Evolutionary conservation across 1,139 yeast species (phyloP), one percentile per base, ranked within the genome.

Genomic region (Candida mesenterica): DNA sequence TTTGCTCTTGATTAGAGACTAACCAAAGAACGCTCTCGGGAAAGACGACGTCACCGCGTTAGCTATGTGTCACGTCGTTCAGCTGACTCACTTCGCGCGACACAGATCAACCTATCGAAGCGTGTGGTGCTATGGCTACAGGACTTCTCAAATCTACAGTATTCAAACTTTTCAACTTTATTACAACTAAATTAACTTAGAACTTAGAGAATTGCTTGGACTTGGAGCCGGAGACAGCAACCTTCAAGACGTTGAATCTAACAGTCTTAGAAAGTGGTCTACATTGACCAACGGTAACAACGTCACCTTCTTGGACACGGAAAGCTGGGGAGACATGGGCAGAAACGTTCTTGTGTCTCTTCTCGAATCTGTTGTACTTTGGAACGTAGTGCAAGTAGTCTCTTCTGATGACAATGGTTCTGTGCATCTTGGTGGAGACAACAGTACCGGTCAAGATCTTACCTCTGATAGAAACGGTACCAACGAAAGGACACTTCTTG

Each of bases 351-450:
- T 92, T 94, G 88, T 92, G 99, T 82, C 99, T 90, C 88, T 92
- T 92, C 82, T 92, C 99, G 85, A 89, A 92, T 86, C 99, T 90
- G 95, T 90, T 92, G 82, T 92, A 92, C 86, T 94, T 92, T 75
- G 97, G 96, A 73, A 92, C 85, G 79, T 88, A 94, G 81, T 94
- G 99, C 74, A 94, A 88, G 94, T 94, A 94, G 70, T 92, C 98
- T 81, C 99, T 92, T 85, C 98, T 90, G 79, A 94, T 85, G 72
- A 94, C 85, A 77, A 94, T 85, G 66, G 99, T 94, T 83, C 99
- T 94, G 95, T 92, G 98, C 98, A 92, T 94, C 83, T 94, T 94
- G 83, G 98, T 90, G 65, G 98, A 92, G 57, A 92, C 96, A 75
- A 94, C 99, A 68, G 95, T 86, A 80, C 94, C 94, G 60, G 97